Evolutionary conservation across 169 alveolate genomes (phyloP).

Genomic region (Plasmodium gonderi): DNA sequence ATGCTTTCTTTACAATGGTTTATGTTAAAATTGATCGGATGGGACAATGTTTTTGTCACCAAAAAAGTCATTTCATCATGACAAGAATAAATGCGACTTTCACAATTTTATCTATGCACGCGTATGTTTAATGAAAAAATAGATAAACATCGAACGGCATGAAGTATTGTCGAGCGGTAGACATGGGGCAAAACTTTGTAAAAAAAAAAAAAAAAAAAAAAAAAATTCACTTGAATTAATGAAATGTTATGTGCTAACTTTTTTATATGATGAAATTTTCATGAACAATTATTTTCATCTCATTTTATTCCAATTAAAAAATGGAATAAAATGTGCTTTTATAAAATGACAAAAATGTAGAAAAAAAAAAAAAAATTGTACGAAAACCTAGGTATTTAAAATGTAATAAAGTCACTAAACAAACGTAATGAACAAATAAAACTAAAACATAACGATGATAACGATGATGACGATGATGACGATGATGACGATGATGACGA

Average conservation of each 20-base stretch:
- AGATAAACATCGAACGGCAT: neutral
- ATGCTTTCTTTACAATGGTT: too few species aligned
- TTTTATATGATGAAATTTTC: conserved; percentile 7
- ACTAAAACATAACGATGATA: conserved; percentile 15
- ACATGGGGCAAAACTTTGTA: neutral
- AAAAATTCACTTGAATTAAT: neutral
- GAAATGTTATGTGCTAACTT: neutral
- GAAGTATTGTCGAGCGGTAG: neutral
- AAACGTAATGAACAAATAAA: conserved; percentile 3
- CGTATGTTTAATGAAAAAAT: neutral
- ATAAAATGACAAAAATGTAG: neutral
- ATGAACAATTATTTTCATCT: neutral
- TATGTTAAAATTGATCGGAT: neutral
- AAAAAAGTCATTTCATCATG: neutral
- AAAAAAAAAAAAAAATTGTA: neutral
- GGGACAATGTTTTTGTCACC: neutral
- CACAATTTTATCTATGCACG: neutral
- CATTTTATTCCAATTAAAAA: neutral
- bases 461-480: too few species aligned
- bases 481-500: too few species aligned
- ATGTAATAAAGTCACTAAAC: neutral
- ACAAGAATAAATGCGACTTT: neutral
- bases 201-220: neutral
- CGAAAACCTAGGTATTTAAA: conserved; percentile 8
- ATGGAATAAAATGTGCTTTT: neutral